These are phyloP conservation scores for Fraxinus angustifolia DNA, from an alignment of 305 asterid species.

Conservation along the genomic window DNA sequence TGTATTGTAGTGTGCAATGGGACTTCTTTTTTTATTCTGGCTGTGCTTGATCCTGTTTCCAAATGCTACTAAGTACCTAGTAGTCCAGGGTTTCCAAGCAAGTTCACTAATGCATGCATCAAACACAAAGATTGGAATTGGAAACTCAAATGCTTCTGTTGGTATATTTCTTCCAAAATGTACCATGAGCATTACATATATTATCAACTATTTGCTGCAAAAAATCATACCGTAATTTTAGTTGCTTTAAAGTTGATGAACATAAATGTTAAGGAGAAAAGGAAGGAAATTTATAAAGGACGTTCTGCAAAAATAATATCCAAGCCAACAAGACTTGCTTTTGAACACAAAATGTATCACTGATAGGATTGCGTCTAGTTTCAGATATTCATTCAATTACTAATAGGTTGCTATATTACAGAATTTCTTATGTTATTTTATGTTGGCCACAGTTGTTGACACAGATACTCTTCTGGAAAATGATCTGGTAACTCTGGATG, in stretches of 20 bases:
- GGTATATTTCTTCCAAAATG: background rate
- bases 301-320: background rate
- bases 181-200: background rate
- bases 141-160: background rate
- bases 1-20: background rate
- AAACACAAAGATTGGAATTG: background rate
- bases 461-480: constrained; percentile 83
- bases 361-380: background rate
- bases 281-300: background rate
- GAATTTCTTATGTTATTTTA: constrained; percentile 15
- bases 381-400: background rate
- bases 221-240: background rate
- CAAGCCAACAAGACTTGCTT: background rate
- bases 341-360: background rate
- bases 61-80: background rate
- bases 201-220: background rate
- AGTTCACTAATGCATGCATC: background rate
- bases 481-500: constrained; percentile 90
- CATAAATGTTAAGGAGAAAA: background rate
- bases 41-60: background rate
- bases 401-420: constrained; percentile 15
- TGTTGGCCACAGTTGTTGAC: constrained; percentile 72
- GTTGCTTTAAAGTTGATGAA: background rate
- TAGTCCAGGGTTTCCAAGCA: background rate
- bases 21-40: background rate